These are phyloP conservation scores for Sphaerulina vaccinii DNA, from an alignment of 2,329 filamentous ascomycete species.

Conservation along the genomic window DNA sequence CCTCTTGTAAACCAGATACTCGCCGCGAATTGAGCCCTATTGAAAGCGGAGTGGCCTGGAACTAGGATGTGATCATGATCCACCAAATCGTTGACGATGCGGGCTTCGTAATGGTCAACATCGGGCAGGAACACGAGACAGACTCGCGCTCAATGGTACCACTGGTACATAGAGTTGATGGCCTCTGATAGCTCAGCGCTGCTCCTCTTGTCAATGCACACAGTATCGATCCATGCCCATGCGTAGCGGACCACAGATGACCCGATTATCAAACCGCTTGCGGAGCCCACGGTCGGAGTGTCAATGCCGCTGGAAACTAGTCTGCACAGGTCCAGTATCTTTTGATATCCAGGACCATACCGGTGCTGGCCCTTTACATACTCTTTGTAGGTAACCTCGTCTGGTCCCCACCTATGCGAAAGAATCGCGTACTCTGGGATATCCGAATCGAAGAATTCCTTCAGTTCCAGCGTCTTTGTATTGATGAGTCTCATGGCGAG, in stretches of 20 bases:
- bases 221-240: neutral
- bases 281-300: neutral
- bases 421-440: conserved; percentile 19
- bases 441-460: neutral
- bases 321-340: conserved; percentile 3
- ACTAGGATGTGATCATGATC: neutral
- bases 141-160: neutral
- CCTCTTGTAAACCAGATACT: conserved; percentile 3
- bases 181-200: neutral
- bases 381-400: conserved; percentile 14
- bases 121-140: neutral
- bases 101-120: neutral
- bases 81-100: neutral
- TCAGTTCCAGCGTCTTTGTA: neutral
- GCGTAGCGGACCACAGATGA: neutral
- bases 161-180: too few relatives aligned
- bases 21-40: neutral
- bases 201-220: neutral
- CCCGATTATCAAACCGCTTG: neutral
- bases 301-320: neutral
- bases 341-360: conserved; percentile 7
- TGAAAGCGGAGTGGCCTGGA: neutral
- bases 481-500: conserved; percentile 1
- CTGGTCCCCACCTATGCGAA: conserved; percentile 21
- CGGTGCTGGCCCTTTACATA: neutral